phyloP scores from a whole-genome alignment of 2,329 filamentous ascomycete species.

The Didymella lethalis region DNA sequence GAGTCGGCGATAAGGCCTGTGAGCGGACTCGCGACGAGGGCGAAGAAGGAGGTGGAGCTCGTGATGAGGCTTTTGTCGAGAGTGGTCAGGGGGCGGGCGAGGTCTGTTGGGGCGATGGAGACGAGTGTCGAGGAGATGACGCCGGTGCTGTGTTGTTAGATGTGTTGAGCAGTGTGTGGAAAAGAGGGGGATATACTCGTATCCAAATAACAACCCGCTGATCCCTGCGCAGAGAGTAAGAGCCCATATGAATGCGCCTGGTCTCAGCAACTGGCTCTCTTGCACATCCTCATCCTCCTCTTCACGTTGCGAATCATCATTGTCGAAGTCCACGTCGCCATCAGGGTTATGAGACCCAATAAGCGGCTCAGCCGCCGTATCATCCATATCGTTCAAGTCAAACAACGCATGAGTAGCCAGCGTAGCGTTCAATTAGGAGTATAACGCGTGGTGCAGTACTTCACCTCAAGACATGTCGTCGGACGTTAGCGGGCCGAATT shows the following conservation, averaged over 20 bases:
- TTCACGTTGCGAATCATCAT: conserved; percentile 19
- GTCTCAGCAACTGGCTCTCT: conserved; percentile 39
- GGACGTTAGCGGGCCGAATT: conserved; percentile 11
- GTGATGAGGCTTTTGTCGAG: conserved; percentile 67
- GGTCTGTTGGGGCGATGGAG: conserved; percentile 59
- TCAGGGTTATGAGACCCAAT: conserved; percentile 22
- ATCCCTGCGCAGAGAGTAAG: conserved; percentile 66
- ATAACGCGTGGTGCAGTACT: too few species aligned
- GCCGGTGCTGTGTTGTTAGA: conserved; percentile 56
- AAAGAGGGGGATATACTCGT: conserved; percentile 57
- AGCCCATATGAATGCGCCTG: conserved; percentile 60
- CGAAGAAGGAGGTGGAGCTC: conserved; percentile 64
- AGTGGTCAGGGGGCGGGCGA: conserved; percentile 61
- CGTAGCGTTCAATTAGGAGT: background rate
- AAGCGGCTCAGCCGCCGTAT: conserved; percentile 45
- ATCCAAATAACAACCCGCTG: conserved; percentile 67
- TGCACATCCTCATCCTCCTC: conserved; percentile 30
- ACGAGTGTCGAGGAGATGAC: conserved; percentile 69
- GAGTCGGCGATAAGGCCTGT: conserved; percentile 70
- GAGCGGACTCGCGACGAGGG: conserved; percentile 63
- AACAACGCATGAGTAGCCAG: background rate
- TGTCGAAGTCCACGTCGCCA: background rate
- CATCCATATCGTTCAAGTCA: conserved; percentile 16
- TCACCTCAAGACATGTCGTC: conserved; percentile 16
- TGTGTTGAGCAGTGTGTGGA: too few species aligned